A percentile compares a stretch with the other conserved stretches of the same genome.
These are phyloP conservation scores for Centaurea solstitialis DNA, from an alignment of 129 eudicot species.

Conservation along the genomic window DNA sequence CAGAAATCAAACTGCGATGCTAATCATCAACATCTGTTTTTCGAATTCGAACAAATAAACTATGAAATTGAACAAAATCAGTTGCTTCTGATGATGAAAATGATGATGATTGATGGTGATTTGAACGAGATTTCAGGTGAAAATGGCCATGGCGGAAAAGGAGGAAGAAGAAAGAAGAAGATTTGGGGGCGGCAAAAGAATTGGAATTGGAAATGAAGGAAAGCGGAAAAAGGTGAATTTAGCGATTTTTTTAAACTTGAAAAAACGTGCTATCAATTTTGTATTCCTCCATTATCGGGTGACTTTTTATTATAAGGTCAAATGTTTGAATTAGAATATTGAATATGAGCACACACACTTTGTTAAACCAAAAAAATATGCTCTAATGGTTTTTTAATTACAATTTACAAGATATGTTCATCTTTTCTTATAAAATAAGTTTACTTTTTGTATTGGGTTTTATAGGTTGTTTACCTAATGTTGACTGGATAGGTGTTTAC, in stretches of 20 bases:
- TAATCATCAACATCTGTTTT: not conserved
- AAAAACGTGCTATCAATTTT: constrained; percentile 29
- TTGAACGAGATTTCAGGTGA: constrained; percentile 11
- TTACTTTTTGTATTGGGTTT: too few species aligned
- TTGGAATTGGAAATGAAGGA: constrained; percentile 29
- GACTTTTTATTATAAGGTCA: constrained; percentile 18
- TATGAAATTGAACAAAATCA: not conserved
- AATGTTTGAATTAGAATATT: not conserved
- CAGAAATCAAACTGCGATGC: not conserved
- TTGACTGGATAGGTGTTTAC: too few species aligned
- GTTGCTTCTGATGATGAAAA: not conserved
- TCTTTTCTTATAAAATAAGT: too few species aligned
- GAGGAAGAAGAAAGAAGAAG: not conserved
- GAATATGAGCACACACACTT: too few species aligned
- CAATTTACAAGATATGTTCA: too few species aligned
- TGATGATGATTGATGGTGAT: not conserved
- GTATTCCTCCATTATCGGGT: not conserved
- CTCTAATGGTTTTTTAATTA: not conserved
- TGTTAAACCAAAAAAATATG: not conserved
- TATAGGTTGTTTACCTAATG: too few species aligned
- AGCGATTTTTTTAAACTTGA: constrained; percentile 24
- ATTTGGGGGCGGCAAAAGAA: constrained; percentile 28
- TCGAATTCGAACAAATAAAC: not conserved
- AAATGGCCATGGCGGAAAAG: constrained; percentile 8
- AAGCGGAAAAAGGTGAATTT: constrained; percentile 7